phyloP scores from a whole-genome alignment of 139 green algal species.

The Micractinium conductrix region DNA sequence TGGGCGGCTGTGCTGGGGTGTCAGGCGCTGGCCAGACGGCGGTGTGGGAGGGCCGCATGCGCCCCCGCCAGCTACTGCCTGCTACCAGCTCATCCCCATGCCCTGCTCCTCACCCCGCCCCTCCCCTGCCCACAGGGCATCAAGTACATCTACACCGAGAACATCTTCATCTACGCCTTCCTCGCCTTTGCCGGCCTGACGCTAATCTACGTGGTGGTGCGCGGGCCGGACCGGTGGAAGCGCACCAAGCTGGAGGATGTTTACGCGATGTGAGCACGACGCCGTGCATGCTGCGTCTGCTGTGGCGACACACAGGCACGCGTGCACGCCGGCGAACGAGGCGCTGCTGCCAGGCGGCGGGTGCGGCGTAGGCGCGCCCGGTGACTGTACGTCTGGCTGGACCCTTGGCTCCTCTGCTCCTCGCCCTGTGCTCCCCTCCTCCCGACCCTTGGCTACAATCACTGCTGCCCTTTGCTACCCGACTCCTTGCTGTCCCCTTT shows the following conservation, averaged over 20 bases:
- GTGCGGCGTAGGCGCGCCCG: background rate
- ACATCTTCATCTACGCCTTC: conserved; percentile 82
- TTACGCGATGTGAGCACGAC: conserved; percentile 36
- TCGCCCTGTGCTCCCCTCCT: background rate
- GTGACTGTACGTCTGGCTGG: background rate
- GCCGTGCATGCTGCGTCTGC: background rate
- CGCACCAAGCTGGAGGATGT: conserved; percentile 60
- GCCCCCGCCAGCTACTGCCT: background rate
- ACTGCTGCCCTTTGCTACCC: background rate
- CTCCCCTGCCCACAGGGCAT: conserved; percentile 60
- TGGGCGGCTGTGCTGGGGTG: background rate
- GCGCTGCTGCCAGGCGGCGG: background rate
- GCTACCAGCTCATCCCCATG: background rate
- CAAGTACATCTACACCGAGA: conserved; percentile 85
- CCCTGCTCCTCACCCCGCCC: background rate
- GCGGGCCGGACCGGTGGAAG: conserved; percentile 65
- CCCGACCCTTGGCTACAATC: no score
- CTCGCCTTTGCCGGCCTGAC: conserved; percentile 58
- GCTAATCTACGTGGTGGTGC: conserved; percentile 46
- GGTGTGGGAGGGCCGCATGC: background rate
- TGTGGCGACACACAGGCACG: background rate
- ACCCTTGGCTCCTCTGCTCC: background rate
- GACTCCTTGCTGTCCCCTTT: no score
- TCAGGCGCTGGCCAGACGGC: background rate
- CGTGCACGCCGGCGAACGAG: background rate